Evolutionary conservation across 441 rosid species (phyloP), one percentile per base, ranked within the genome.

Genomic region (Daphne laureola): DNA sequence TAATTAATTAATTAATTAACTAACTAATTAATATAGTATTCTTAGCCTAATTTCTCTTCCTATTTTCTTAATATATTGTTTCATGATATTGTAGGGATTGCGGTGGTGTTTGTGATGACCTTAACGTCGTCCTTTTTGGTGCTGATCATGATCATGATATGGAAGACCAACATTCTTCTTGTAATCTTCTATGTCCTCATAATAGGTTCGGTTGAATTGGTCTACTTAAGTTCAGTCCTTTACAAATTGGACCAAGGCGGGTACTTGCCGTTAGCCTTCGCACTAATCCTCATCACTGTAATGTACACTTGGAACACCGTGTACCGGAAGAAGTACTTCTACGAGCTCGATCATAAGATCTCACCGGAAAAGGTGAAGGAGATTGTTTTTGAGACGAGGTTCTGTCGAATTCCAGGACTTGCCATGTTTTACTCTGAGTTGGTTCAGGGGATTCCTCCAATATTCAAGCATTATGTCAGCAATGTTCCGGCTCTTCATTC

Each of bases 391-490:
- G 56, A 62, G 31, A 49, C 65, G 3, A 44, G 55, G 8, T 16
- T 74, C 9, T 46, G 62, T 18, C 53, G 72, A 35, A 59, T 79
- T n/a, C 81, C 84, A 0, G 84, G 84, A 13, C 71, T 79, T 2
- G 82, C 80, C 38, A 35, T 79, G 43, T 75, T 82, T 70, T 79
- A 79, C 73, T 75, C 82, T 0, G 78, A 75, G 64, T 78, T 75
- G 46, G 78, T 70, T 59, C 81, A 77, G 3, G 78, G 81, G 0
- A 66, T 79, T 15, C 81, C 89, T 2, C 78, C 81, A 3, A 75
- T 79, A 27, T 77, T 77, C 74, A 57, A 64, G 59, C 81, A 77
- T 23, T 77, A 79, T 44, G 64, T 72, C 27, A 64, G 18, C 0
- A 75, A 77, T 26, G 71, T 76, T 8, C 77, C 78, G 3, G 81